Conservation (phyloP, 495 filamentous ascomycete genomes). For the Tuber aestivum region DNA sequence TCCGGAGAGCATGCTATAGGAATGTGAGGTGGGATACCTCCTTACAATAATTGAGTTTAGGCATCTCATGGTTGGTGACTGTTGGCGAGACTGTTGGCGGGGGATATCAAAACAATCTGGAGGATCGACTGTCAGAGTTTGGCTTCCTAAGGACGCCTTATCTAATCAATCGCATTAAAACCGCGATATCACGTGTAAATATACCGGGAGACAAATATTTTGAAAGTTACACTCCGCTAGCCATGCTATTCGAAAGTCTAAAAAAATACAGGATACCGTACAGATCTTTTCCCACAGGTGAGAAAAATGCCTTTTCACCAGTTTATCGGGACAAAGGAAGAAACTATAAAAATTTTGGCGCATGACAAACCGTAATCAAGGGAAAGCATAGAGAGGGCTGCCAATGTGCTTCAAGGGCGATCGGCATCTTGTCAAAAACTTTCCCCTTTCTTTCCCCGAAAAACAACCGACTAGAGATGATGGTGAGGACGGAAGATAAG, state of each 20-base stretch:
- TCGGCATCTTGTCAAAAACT: background rate
- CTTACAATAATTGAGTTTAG: background rate
- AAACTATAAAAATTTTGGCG: background rate
- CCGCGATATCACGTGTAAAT: background rate
- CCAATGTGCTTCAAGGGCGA: background rate
- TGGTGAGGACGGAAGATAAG: background rate
- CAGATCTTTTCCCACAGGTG: background rate
- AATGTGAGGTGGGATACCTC: background rate
- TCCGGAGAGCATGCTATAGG: background rate
- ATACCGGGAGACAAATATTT: background rate
- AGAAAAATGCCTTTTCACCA: slow-evolving; percentile 1
- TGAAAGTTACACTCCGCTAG: background rate
- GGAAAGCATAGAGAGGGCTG: background rate
- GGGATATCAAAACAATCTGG: background rate
- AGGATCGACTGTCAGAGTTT: background rate
- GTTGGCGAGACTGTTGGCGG: background rate
- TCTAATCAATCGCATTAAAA: background rate
- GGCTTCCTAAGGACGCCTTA: background rate
- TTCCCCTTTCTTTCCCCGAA: background rate
- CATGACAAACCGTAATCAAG: background rate
- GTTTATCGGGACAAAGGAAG: slow-evolving; percentile 1
- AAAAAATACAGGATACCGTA: slow-evolving; percentile 6
- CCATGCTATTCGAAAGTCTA: background rate
- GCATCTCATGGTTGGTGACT: background rate
- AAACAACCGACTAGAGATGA: background rate